Evolutionary conservation across 805 yeast species (phyloP).

Genomic region (Lipomyces spencermartinsiae): DNA sequence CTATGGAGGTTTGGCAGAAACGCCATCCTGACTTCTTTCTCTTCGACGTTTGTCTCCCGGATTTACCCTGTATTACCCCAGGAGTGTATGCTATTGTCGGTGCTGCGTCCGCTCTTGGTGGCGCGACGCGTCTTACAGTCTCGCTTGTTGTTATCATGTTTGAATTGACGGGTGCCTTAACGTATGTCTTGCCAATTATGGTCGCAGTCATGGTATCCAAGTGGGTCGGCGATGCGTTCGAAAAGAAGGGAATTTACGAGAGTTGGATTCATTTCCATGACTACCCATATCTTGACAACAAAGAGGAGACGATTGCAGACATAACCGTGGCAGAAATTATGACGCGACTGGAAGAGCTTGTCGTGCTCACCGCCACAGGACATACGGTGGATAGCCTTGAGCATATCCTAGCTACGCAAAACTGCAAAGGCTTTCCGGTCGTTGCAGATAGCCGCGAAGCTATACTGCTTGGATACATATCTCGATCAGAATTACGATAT

Average conservation of each 20-base stretch:
- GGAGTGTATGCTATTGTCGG: conserved; percentile 91
- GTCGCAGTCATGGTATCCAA: conserved; percentile 77
- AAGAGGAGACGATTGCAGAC: conserved; percentile 51
- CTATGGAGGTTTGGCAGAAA: conserved; percentile 60
- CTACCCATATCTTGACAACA: conserved; percentile 53
- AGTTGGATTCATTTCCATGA: conserved; percentile 53
- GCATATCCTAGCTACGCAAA: conserved; percentile 33
- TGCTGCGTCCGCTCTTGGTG: conserved; percentile 81
- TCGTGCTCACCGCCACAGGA: conserved; percentile 48
- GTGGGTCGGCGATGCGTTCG: conserved; percentile 69
- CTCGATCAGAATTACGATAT: conserved; percentile 48
- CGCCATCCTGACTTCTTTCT: conserved; percentile 46
- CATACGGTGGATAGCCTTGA: conserved; percentile 41
- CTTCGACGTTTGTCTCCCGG: conserved; percentile 52
- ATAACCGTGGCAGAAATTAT: conserved; percentile 48
- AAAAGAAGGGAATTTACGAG: conserved; percentile 68
- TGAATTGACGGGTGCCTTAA: conserved; percentile 85
- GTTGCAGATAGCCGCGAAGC: conserved; percentile 48
- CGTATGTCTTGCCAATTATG: conserved; percentile 86
- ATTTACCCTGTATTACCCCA: conserved; percentile 70
- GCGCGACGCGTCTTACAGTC: conserved; percentile 79
- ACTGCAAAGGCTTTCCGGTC: conserved; percentile 54
- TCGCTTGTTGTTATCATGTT: conserved; percentile 80
- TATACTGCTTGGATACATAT: conserved; percentile 53
- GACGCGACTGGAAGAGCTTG: conserved; percentile 45